Percentiles rank a stretch among this genome's conserved stretches.
Evolutionary conservation across 2,329 filamentous ascomycete genomes (phyloP).

Genomic region (Neodidymelliopsis sp.): DNA sequence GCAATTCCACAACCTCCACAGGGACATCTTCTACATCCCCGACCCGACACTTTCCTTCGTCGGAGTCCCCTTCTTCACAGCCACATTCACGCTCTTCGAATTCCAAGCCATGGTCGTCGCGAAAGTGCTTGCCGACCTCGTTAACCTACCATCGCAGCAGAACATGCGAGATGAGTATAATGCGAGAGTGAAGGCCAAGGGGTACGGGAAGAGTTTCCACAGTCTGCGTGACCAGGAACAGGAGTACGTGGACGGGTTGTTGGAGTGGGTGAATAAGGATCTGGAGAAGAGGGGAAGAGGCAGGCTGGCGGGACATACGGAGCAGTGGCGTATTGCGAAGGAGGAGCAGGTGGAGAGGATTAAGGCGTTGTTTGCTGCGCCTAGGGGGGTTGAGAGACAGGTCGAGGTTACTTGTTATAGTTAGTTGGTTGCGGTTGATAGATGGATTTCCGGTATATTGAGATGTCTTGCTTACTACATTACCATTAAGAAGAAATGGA

Average conservation of each 20-base stretch:
- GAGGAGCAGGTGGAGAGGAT: slow-evolving; percentile 41
- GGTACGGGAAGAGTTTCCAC: slow-evolving; percentile 55
- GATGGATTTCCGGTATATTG: background rate
- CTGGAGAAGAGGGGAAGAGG: slow-evolving; percentile 23
- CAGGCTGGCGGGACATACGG: slow-evolving; percentile 45
- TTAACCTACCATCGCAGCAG: slow-evolving; percentile 55
- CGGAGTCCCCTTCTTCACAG: slow-evolving; percentile 70
- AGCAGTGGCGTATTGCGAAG: slow-evolving; percentile 47
- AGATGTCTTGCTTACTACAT: background rate
- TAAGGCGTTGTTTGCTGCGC: slow-evolving; percentile 38
- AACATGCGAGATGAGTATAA: slow-evolving; percentile 55
- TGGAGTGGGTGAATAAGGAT: slow-evolving; percentile 50
- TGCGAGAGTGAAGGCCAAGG: slow-evolving; percentile 47
- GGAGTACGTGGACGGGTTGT: slow-evolving; percentile 51
- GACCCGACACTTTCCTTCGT: slow-evolving; percentile 70
- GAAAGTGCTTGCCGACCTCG: slow-evolving; percentile 62
- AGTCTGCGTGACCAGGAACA: slow-evolving; percentile 51
- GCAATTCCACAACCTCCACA: slow-evolving; percentile 71
- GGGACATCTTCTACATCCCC: slow-evolving; percentile 74
- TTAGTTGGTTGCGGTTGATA: too few relatives aligned
- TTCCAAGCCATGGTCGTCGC: slow-evolving; percentile 71
- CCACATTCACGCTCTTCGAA: slow-evolving; percentile 74
- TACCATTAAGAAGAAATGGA: too few relatives aligned
- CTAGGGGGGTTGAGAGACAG: background rate
- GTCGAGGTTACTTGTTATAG: slow-evolving; percentile 3